phyloP scores from a whole-genome alignment of 169 alveolate genomes.

The Cyclospora cayetanensis region DNA sequence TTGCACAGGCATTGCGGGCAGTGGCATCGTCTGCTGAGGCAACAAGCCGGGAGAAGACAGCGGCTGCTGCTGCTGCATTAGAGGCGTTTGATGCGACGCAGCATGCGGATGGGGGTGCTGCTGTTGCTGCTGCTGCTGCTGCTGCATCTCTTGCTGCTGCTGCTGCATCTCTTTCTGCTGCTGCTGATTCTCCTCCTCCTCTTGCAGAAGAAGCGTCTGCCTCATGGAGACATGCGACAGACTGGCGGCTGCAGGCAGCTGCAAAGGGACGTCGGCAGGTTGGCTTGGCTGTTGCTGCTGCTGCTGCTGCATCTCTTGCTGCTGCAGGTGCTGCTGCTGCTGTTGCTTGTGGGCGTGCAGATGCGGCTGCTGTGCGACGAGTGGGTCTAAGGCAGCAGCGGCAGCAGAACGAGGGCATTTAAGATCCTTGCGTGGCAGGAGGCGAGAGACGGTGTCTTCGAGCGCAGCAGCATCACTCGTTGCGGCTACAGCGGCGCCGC shows the following conservation, averaged over 20 bases:
- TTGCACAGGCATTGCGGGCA: neutral
- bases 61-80: constrained; percentile 33
- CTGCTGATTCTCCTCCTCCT: neutral
- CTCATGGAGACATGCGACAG: neutral
- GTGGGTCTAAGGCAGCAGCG: constrained; percentile 35
- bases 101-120: neutral
- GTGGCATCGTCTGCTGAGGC: neutral
- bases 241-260: neutral
- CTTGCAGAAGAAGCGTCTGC: neutral
- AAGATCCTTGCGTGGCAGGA: neutral
- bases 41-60: neutral
- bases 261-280: neutral
- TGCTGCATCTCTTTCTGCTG: neutral
- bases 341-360: constrained; percentile 38
- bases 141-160: constrained; percentile 10
- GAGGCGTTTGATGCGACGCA: constrained; percentile 3
- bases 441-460: constrained; percentile 11
- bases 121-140: neutral
- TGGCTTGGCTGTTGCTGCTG: neutral
- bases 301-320: constrained; percentile 12
- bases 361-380: constrained; percentile 35
- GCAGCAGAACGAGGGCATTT: constrained; percentile 54
- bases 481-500: neutral
- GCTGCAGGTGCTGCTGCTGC: constrained; percentile 34
- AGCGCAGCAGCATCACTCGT: neutral